Base-by-base conservation (phyloP, 192 early-diverging fungal genomes). In the Linnemannia hyalina region DNA sequence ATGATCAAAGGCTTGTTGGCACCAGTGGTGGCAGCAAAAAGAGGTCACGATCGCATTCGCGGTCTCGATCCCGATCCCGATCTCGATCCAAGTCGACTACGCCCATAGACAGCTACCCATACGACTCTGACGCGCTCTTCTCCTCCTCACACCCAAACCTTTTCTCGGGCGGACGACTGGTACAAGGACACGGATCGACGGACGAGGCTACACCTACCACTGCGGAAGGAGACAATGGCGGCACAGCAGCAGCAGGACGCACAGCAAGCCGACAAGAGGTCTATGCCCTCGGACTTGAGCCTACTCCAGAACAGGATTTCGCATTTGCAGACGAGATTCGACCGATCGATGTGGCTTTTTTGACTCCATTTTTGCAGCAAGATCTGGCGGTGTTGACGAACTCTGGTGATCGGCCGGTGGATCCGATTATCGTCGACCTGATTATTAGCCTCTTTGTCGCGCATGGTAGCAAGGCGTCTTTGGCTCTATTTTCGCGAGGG, bases 71-170 rank as follows among this genome's bases (percentile, higher is more conserved):
- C 1, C 69, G 69, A 35, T 79, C 77, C 18, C 68, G 77, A 74
- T 74, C 74, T 22, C 65, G 74, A 60, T 75, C 82, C 29, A 49
- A 77, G 26, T 83, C 83, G 2, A 44, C 47, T 18, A 85, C 83
- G 6, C 83, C 83, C 4, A 85, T 85, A 20, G 83, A 85, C n/a
- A 85, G 83, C 26, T 73, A 80, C 68, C 78, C 80, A 9, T 80
- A 85, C 54, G 75, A 76, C 20, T 46, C 75, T 3, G 29, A 60
- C 9, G 68, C 32, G 26, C 36, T 71, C 23, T 60, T 72, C 68
- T 11, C 13, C 38, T 38, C 57, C n/a, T 52, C 57, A 65, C 8
- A 1, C 26, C 4, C 42, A 15, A 41, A 8, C 4, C 11, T 29
- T 65, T 10, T 65, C 29, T 4, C 49, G 5, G 18, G 49, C 49